A percentile compares a stretch with the other conserved stretches of the same genome.
Conservation (phyloP, 2,329 filamentous ascomycete genomes). For the Verticillium klebahnii region DNA sequence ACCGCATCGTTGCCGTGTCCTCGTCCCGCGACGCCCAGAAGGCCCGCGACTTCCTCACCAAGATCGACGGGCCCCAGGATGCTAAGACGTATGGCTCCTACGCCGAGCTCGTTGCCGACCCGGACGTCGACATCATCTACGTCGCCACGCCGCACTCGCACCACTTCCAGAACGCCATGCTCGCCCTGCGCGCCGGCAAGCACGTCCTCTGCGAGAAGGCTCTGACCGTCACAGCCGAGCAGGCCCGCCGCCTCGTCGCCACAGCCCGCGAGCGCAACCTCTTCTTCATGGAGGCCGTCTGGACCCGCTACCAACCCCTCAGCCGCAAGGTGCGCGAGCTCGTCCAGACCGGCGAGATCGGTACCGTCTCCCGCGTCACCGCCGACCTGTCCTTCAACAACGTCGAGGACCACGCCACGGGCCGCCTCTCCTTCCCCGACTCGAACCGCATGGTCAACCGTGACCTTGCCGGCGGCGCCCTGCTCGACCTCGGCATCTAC, state of each 20-base stretch:
- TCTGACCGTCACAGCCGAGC: conserved; percentile 77
- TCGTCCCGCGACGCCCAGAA: conserved; percentile 69
- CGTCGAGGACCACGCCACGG: conserved; percentile 48
- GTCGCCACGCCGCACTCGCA: conserved; percentile 88
- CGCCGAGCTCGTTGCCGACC: conserved; percentile 72
- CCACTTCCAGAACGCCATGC: conserved; percentile 86
- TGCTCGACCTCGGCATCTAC: conserved; percentile 86
- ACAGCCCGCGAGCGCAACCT: conserved; percentile 68
- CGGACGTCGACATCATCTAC: conserved; percentile 80
- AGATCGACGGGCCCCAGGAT: conserved; percentile 61
- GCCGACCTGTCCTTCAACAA: conserved; percentile 59
- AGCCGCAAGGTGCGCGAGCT: conserved; percentile 71
- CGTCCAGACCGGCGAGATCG: conserved; percentile 48
- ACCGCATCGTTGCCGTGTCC: conserved; percentile 74
- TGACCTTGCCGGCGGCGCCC: conserved; percentile 75
- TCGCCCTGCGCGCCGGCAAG: conserved; percentile 80
- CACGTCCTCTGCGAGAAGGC: conserved; percentile 89
- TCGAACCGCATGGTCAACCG: conserved; percentile 75
- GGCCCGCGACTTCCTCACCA: conserved; percentile 68
- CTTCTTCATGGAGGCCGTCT: conserved; percentile 83
- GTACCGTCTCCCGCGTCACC: conserved; percentile 54
- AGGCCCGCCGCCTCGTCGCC: conserved; percentile 67
- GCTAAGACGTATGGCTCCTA: conserved; percentile 78
- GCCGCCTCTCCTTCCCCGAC: conserved; percentile 51
- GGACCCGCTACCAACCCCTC: conserved; percentile 85